Base-by-base conservation (phyloP, 2,329 filamentous ascomycete genomes). In the Cladorrhinum sp. region DNA sequence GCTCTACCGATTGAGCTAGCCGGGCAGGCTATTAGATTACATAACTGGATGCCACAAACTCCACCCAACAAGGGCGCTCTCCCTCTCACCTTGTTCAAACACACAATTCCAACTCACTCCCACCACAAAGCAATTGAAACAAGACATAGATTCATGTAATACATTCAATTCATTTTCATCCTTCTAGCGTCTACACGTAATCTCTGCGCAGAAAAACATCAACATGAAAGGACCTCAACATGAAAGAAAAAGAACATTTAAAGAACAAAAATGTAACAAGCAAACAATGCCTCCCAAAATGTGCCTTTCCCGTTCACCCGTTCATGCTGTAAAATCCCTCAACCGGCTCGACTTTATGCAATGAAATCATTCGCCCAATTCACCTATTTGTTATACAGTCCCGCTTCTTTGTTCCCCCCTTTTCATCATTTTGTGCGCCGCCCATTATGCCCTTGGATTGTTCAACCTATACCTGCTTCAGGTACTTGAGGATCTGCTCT, bases 1-100 rank as follows among this genome's bases (percentile, higher is more conserved):
- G 85, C 84, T 88, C 85, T 88, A 87, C 82, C 82, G 82, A 86
- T 85, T 86, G 83, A 86, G 83, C 83, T 86, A 86, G 79, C 81
- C 80, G 77, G 80, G 80, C 80, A 66, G 64, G 57, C 60, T 62
- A 60, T n/a, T 46, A 20, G 42, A 46, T 46, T 36, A 12, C 9
- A 12, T 36, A 21, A 16, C 3, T 20, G n/a, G 10, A 4, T 9
- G 16, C n/a, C 42, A 20, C 42, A 46, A 46, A 18, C 18, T 8
- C 18, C n/a, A 46, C 18, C 18, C n/a, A 46, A 18, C n/a, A n/a
- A n/a, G n/a, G n/a, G n/a, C n/a, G n/a, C n/a, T n/a, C n/a, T n/a
- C n/a, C n/a, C n/a, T n/a, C n/a, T n/a, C n/a, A n/a, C n/a, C n/a
- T n/a, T n/a, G n/a, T n/a, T n/a, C n/a, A n/a, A n/a, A n/a, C 26